These are phyloP conservation scores for Coniella vitis DNA, from an alignment of 2,329 filamentous ascomycete species.

Conservation along the genomic window DNA sequence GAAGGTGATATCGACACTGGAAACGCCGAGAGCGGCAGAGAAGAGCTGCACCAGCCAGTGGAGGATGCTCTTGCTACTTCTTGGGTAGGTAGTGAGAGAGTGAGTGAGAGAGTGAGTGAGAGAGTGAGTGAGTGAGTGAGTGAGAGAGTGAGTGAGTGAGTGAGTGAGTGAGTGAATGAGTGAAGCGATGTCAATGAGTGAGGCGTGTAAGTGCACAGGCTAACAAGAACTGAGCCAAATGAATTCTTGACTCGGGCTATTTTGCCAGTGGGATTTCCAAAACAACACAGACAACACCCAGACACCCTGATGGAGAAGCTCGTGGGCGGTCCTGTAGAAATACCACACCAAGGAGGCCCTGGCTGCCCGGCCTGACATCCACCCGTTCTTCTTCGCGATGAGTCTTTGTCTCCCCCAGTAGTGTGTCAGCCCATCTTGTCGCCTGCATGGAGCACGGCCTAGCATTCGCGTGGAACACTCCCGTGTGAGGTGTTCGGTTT, in stretches of 20 bases:
- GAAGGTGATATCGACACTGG: no score
- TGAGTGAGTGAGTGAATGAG: no score
- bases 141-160: no score
- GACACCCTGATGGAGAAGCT: not conserved
- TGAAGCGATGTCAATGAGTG: no score
- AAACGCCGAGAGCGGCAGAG: no score
- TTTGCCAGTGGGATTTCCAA: no score
- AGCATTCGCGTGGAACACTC: not conserved
- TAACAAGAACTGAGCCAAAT: not conserved
- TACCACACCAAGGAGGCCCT: not conserved
- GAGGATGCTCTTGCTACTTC: slow-evolving; percentile 3
- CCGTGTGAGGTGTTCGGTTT: not conserved
- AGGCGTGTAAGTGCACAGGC: not conserved
- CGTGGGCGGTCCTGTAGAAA: not conserved
- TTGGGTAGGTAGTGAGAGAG: no score
- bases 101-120: not conserved
- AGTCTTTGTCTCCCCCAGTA: no score
- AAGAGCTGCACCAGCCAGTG: slow-evolving; percentile 9
- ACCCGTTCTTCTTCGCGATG: no score
- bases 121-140: not conserved
- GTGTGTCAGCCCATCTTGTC: no score
- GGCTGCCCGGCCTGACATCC: not conserved
- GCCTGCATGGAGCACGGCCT: no score
- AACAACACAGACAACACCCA: not conserved
- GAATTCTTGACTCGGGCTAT: not conserved